Evolutionary conservation across 140 eudicot species (phyloP).

Genomic region (Senecio squalidus): DNA sequence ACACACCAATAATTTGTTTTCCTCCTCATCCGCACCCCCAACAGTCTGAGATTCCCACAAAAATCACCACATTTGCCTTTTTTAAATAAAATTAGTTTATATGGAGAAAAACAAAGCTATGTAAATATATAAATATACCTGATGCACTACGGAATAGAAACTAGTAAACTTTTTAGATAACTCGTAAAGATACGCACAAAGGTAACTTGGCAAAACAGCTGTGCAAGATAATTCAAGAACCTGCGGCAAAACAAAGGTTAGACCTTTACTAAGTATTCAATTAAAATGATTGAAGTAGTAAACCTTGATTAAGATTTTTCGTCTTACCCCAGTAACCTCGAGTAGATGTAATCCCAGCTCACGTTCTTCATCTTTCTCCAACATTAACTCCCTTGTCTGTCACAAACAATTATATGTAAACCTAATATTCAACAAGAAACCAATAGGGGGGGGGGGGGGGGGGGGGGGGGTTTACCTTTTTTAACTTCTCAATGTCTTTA

Average conservation of each 20-base stretch:
- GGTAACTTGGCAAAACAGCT: background rate
- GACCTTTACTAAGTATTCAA: too few relatives aligned
- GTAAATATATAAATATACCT: too few relatives aligned
- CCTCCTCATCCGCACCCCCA: too few relatives aligned
- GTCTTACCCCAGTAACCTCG: background rate
- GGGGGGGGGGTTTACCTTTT: background rate
- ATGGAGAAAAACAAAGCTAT: too few relatives aligned
- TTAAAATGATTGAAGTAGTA: too few relatives aligned
- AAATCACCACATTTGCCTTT: too few relatives aligned
- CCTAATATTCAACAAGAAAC: background rate
- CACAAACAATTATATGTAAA: background rate
- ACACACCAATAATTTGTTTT: too few relatives aligned
- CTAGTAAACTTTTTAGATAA: background rate
- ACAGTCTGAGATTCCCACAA: too few relatives aligned
- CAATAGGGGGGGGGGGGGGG: background rate
- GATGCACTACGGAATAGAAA: too few relatives aligned
- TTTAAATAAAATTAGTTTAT: too few relatives aligned
- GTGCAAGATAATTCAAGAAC: background rate
- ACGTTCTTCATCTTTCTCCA: background rate
- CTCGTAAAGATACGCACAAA: background rate
- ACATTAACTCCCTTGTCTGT: background rate
- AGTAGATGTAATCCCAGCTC: background rate
- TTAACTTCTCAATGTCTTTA: background rate
- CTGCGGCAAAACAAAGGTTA: background rate
- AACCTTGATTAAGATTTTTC: background rate